phyloP scores from a whole-genome alignment of 192 early-diverging fungal genomes.

The Phycomyces nitens region DNA sequence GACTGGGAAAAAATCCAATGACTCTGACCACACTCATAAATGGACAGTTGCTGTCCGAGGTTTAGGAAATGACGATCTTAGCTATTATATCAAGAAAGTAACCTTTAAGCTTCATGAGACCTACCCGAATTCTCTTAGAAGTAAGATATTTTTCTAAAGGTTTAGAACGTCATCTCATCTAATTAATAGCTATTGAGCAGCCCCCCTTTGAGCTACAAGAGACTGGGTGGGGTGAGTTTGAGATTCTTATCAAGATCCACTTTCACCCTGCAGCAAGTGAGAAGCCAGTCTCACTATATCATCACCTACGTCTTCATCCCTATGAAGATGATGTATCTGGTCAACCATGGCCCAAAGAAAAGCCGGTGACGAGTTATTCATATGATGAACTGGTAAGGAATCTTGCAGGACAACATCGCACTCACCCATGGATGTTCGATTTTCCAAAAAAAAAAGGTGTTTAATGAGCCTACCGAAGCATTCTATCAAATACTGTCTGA shows the following conservation, averaged over 20 bases:
- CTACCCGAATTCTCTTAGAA: slow-evolving; percentile 68
- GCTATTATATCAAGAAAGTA: slow-evolving; percentile 84
- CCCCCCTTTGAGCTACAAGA: slow-evolving; percentile 91
- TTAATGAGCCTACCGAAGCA: slow-evolving; percentile 39
- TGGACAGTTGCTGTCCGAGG: slow-evolving; percentile 92
- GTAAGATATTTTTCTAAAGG: slow-evolving; percentile 37
- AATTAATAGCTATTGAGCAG: slow-evolving; percentile 60
- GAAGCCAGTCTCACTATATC: slow-evolving; percentile 77
- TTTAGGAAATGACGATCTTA: slow-evolving; percentile 82
- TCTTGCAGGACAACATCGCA: no score
- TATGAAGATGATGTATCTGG: slow-evolving; percentile 65
- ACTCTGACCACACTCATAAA: slow-evolving; percentile 90
- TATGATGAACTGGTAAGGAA: slow-evolving; percentile 77
- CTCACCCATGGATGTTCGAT: no score
- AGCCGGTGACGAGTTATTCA: slow-evolving; percentile 67
- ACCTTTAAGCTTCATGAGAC: slow-evolving; percentile 95
- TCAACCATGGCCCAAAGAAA: slow-evolving; percentile 53
- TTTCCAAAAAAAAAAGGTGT: slow-evolving; percentile 23
- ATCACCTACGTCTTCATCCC: slow-evolving; percentile 89
- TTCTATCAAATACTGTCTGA: slow-evolving; percentile 31
- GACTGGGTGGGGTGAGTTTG: slow-evolving; percentile 99
- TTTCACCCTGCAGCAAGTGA: slow-evolving; percentile 77
- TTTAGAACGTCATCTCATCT: background rate
- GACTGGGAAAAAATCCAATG: slow-evolving; percentile 54
- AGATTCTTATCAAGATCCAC: slow-evolving; percentile 89